Evolutionary conservation across 2,329 filamentous ascomycete species (phyloP), one percentile per base, ranked within the genome.

Genomic region (Xylariaceae sp.): DNA sequence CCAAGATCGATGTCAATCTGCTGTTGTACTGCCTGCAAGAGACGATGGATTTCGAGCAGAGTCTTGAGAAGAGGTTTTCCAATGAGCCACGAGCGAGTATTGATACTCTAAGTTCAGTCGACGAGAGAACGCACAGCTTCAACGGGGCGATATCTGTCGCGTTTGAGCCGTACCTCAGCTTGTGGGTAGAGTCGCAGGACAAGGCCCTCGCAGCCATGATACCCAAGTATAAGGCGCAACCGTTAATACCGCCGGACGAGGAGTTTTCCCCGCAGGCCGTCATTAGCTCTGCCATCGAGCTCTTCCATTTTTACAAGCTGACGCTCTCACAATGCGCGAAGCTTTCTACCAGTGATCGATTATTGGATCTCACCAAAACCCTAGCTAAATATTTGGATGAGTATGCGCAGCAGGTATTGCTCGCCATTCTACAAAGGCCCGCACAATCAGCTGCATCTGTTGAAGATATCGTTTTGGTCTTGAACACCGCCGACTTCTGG

Each of bases 401-500:
- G 55, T 98, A 98, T 61, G 88, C 90, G 1, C 90, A 97, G 59
- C 88, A 95, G 54, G 89, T 98, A 2, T 73, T 98, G 6, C 76
- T 95, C 13, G 78, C 83, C 49, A 84, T 86, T 46, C 59, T 84
- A 6, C 78, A 82, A 50, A 64, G 65, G 3, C 86, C 65, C 57
- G 80, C 62, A 51, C 74, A 52, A 64, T 74, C 57, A 55, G 75
- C 48, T 0, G 70, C 78, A 2, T 65, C 72, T 3, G 57, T 93
- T 2, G 83, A 95, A 55, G 86, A 95, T 48, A 78, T 87, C 3
- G 78, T 96, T 12, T 71, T 95, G 3, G 89, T 97, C 1, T 73
- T 98, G 36, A 98, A 98, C 61, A 97, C 93, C 1, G 91, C 93
- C 1, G 93, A 98, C 59, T 98, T 97, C 63, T 98, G 93, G 78